phyloP scores from a whole-genome alignment of 495 filamentous ascomycete genomes.

The Parachaetomium inaequale region DNA sequence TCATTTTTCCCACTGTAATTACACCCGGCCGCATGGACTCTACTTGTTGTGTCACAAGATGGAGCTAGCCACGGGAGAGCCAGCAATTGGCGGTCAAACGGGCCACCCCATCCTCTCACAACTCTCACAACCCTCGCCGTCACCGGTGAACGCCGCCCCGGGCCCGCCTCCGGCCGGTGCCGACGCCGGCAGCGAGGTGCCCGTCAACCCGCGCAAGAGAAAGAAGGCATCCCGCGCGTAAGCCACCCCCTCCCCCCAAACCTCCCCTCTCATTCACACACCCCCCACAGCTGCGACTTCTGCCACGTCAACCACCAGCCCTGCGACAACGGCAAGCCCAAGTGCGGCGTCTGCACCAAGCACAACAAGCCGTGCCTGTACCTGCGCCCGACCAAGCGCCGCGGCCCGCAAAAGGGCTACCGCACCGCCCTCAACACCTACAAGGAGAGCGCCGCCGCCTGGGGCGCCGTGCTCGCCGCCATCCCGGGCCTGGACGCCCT shows the following conservation, averaged over 20 bases:
- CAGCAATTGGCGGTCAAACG: not conserved
- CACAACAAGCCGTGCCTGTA: constrained; percentile 40
- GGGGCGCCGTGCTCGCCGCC: constrained; percentile 36
- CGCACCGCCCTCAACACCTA: constrained; percentile 40
- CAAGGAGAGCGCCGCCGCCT: constrained; percentile 40
- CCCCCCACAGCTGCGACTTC: constrained; percentile 33
- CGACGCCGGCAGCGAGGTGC: constrained; percentile 30
- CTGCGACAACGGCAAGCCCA: constrained; percentile 39
- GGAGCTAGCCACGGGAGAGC: constrained; percentile 9
- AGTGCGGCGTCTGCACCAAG: constrained; percentile 35
- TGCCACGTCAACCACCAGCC: constrained; percentile 42
- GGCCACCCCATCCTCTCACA: not conserved
- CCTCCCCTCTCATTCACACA: constrained; percentile 1
- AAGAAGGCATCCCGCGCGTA: constrained; percentile 41
- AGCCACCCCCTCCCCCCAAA: constrained; percentile 4
- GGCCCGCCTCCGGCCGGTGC: constrained; percentile 19
- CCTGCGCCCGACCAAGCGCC: constrained; percentile 37
- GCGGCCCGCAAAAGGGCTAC: constrained; percentile 38
- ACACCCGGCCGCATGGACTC: constrained; percentile 3
- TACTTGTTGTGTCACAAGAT: not conserved
- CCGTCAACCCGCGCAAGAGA: constrained; percentile 36
- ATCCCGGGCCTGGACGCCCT: constrained; percentile 38
- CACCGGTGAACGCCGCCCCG: not conserved
- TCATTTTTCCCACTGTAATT: not conserved
- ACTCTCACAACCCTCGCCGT: not conserved